Percentiles rank a stretch among this genome's conserved stretches.
These are phyloP conservation scores for Acanthamoeba royreba DNA, from an alignment of 208 protist genomes.

Conservation along the genomic window DNA sequence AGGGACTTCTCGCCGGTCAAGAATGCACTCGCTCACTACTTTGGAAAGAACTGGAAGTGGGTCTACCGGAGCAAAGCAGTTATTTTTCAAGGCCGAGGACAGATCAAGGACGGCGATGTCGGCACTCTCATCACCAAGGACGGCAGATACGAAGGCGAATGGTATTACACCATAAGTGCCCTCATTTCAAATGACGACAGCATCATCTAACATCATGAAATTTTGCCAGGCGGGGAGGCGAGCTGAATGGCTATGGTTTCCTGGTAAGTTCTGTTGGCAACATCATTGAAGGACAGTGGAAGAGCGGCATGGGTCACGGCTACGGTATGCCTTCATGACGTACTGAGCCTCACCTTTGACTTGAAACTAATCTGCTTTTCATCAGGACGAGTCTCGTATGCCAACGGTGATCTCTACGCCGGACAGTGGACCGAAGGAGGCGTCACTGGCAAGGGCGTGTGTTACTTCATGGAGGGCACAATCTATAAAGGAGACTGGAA, in stretches of 20 bases:
- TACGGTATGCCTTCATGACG: no score
- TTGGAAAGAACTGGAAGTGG: neutral
- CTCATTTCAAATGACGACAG: no score
- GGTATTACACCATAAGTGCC: no score
- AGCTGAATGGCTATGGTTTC: conserved; percentile 13
- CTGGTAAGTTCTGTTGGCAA: neutral
- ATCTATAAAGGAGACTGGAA: conserved; percentile 6
- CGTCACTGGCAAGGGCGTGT: neutral
- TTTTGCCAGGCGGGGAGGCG: no score
- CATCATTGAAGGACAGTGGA: conserved; percentile 8
- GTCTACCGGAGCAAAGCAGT: neutral
- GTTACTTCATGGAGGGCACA: conserved; percentile 23
- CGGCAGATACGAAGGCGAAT: neutral
- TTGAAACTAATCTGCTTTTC: no score
- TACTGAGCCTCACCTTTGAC: no score
- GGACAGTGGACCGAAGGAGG: neutral
- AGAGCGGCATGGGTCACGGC: neutral
- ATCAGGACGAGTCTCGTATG: neutral
- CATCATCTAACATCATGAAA: no score
- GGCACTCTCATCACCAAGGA: conserved; percentile 16
- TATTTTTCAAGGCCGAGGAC: neutral
- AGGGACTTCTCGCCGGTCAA: neutral
- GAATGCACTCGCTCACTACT: neutral
- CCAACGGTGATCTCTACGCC: conserved; percentile 16
- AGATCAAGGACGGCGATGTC: neutral